A percentile compares a stretch with the other conserved stretches of the same genome.
These are phyloP conservation scores for Vitis amurensis DNA, from an alignment of 164 flowering plant species.

Conservation along the genomic window DNA sequence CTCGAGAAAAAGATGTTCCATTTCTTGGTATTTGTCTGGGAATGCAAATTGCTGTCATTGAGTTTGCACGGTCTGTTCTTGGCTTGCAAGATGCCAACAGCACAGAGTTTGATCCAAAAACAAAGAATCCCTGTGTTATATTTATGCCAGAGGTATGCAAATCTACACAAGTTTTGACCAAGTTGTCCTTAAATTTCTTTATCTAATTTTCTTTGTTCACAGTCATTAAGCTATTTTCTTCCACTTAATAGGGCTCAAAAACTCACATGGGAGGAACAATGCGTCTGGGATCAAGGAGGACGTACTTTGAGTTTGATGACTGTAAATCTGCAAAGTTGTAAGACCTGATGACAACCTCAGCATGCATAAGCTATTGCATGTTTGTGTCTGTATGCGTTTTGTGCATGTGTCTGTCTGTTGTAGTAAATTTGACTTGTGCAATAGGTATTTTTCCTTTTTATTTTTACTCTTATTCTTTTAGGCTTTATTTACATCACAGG, in stretches of 20 bases:
- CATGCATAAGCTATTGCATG: no score
- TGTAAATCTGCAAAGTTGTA: slow-evolving; percentile 82
- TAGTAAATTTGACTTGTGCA: no score
- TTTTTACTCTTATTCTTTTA: no score
- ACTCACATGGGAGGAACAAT: slow-evolving; percentile 99
- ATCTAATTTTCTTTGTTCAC: no score
- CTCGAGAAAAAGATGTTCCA: slow-evolving; percentile 80
- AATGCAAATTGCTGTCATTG: slow-evolving; percentile 95
- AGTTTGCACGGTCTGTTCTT: slow-evolving; percentile 82
- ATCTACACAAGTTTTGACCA: background rate
- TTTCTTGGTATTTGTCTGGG: slow-evolving; percentile 94
- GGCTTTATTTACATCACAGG: no score
- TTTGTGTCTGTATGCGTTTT: no score
- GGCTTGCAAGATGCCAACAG: slow-evolving; percentile 81
- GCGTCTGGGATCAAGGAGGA: slow-evolving; percentile 97
- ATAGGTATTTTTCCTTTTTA: no score
- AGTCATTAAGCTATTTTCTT: no score
- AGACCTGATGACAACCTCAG: slow-evolving; percentile 19
- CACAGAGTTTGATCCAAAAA: slow-evolving; percentile 85
- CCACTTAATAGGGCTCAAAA: slow-evolving; percentile 74
- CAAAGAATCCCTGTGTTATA: slow-evolving; percentile 80
- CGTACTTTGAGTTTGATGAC: slow-evolving; percentile 61
- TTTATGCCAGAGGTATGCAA: slow-evolving; percentile 92
- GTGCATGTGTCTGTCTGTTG: no score
- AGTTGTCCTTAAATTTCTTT: no score